Evolutionary conservation across 805 yeast species (phyloP), one percentile per base, ranked within the genome.

Genomic region (Wickerhamomyces ciferrii): DNA sequence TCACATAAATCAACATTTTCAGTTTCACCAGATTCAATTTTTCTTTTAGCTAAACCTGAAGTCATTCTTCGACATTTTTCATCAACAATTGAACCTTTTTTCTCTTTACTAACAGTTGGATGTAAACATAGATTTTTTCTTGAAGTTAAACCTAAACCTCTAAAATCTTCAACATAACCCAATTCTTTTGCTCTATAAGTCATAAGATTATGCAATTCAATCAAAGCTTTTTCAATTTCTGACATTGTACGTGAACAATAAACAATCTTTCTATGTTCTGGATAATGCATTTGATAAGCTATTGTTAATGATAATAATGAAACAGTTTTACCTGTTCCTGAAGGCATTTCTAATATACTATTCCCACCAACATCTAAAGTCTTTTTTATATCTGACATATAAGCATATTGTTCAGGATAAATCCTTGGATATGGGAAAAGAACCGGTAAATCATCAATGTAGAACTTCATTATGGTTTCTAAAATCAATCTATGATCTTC

Each of bases 221-320:
- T 88, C 60, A 94, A 70, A 0, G 99, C 97, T 68, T 94, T 94
- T 68, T 94, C 99, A 63, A 94, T 94, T 69, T 94, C 99, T 11
- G 97, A 88, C 98, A 94, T 94, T 31, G 99, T 94, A 76, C 99
- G 98, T 5, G 99, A 94, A 66, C 99, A 94, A 67, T 94, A 94
- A 7, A 94, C 88, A 54, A 94, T 83, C 72, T 92, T 94, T 17
- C 96, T 70, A 60, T 89, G 96, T 59, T 92, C 97, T 10, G 97
- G 96, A 63, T 92, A 91, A 61, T 78, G 79, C 87, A 88, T 82
- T 64, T 94, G 99, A 66, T 94, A 94, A 14, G 99, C 96, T 41
- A 94, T 89, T 0, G 98, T 89, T 40, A 94, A 68, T 0, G 98
- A 89, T 27, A 94, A 71, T 62, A 94, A 73, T 0, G 98, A 90